phyloP scores from a whole-genome alignment of 225 moss, liverwort and hornwort genomes.

The Pseudoscleropodium purum region DNA sequence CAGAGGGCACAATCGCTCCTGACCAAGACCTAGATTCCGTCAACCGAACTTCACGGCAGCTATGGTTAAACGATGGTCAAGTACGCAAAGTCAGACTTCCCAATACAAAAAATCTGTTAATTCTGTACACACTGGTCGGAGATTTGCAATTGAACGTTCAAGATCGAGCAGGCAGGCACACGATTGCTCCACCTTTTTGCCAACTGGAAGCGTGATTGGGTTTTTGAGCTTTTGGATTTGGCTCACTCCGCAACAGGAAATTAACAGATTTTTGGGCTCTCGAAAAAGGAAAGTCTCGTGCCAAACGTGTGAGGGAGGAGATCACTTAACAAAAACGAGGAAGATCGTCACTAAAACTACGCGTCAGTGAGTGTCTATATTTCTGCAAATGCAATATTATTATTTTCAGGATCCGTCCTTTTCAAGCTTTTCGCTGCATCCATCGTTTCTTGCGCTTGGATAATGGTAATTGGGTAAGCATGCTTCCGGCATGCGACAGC shows the following conservation, averaged over 20 bases:
- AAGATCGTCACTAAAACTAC: not conserved
- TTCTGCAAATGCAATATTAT: not conserved
- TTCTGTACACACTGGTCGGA: not conserved
- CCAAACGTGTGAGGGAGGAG: not conserved
- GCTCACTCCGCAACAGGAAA: not conserved
- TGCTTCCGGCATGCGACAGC: not conserved
- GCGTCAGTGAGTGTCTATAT: not conserved
- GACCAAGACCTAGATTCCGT: not conserved
- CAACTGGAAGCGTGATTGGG: not conserved
- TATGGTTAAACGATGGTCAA: not conserved
- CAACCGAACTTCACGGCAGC: not conserved
- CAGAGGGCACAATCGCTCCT: not conserved
- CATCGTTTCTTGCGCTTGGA: not conserved
- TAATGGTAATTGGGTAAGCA: not conserved
- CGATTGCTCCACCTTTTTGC: not conserved
- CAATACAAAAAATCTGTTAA: not conserved
- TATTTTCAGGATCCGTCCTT: not conserved
- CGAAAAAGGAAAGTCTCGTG: not conserved
- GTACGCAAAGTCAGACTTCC: not conserved
- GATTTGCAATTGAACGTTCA: not conserved
- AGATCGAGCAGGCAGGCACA: not conserved
- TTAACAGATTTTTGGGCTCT: not conserved
- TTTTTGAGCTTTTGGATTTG: not conserved
- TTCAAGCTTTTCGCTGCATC: not conserved
- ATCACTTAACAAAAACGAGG: not conserved